Base-by-base conservation (phyloP, 805 yeast species). In the Wickerhamomyces bisporus region DNA sequence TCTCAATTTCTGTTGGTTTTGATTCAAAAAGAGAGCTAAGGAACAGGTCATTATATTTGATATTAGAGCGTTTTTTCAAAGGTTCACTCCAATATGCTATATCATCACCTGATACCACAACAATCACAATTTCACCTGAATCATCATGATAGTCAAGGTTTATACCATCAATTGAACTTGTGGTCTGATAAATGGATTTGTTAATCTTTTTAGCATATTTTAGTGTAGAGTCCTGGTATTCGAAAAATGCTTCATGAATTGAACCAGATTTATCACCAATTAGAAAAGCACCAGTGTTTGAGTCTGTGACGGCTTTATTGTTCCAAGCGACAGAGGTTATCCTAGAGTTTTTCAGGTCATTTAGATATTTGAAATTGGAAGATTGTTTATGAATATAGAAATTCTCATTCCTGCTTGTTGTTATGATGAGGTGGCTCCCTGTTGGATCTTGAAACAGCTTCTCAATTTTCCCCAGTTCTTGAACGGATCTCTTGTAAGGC, bases 351-450 rank as follows among this genome's bases (percentile, higher is more conserved):
- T 69, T 73, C 40, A 80, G 53, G 39, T 75, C 71, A 8, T 66
- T 44, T 23, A 81, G 55, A 13, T 55, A 53, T 41, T 68, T 68
- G 44, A 70, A 67, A 14, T 61, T 64, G 3, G 57, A 53, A 10
- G 73, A 58, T 4, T 58, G 57, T n/a, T 55, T 50, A 48, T 73
- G 68, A 27, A 75, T 52, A 43, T 74, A 75, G 49, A 58, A 75
- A 48, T 70, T 70, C 36, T 75, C 78, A 26, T 65, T 60, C 23
- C 56, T 58, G 6, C 58, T 49, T 0, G 80, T 73, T 7, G 77
- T 64, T 1, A 75, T 65, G 10, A 79, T 60, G 26, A 79, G 51
- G 47, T 76, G 80, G 10, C 60, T 54, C 2, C 84, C 83, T 0
- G 69, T 51, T 0, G 72, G 69, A 50, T 77, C 83, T 32, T 71